Base-by-base conservation (phyloP, 1,284 basidiomycete species). In the Volvariella volvacea region DNA sequence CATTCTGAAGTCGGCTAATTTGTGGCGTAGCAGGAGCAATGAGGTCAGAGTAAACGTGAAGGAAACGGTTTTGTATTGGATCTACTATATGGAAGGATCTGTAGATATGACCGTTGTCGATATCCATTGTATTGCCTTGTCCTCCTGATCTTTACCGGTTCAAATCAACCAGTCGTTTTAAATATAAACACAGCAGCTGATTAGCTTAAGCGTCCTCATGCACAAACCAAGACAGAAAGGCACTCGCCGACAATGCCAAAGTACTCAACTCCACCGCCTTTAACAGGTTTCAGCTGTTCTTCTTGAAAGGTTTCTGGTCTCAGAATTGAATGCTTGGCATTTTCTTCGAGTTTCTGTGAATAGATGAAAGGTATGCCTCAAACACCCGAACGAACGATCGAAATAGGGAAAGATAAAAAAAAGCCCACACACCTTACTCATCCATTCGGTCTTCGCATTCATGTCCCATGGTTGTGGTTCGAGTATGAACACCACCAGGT, bases 381-480 rank as follows among this genome's bases (percentile, higher is more conserved):
- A 8, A 44, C 30, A 25, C 17, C 32, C 32, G 22, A 33, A 41
- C 21, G 48, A 22, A 21, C 12, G 1, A 10, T 33, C 43, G n/a
- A 45, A 30, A 21, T 43, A 22, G 20, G 38, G 15, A 46, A 10
- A 19, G 28, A 4, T 7, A 6, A n/a, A 28, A 25, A 31, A 22
- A 36, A 44, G 1, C n/a, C n/a, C n/a, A 58, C 67, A 21, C 49
- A 81, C 82, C 42, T 73, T 61, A 53, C 78, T 67, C 75, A 84
- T 80, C 8, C 82, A 72, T 45, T 73, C 79, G 0, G 86, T 83
- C 52, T 88, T 88, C 6, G 68, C 68, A 52, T 92, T 92, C 1
- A 80, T 80, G 6, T 84, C 78, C 85, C 86, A 91, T 21, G 77
- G 68, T 55, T 92, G 88, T 0, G 87, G 81, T 56, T 92, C 88